Percentiles rank a stretch among this genome's conserved stretches.
Conservation (phyloP, 2,329 filamentous ascomycete genomes). For the Botryotinia calthae region DNA sequence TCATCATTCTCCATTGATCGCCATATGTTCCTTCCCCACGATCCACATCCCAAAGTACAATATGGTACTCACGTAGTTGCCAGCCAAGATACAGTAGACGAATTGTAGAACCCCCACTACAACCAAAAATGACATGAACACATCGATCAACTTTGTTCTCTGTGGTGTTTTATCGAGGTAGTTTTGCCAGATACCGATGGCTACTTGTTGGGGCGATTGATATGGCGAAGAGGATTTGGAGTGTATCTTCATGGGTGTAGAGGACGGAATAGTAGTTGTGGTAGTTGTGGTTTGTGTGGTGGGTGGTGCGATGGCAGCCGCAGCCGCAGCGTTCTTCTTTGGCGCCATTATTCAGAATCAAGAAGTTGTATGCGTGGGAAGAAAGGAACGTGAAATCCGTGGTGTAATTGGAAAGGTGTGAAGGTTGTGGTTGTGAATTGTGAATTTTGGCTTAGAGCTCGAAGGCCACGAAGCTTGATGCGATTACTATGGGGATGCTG, state of each 20-base stretch:
- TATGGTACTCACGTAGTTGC: slow-evolving; percentile 77
- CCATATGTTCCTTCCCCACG: slow-evolving; percentile 13
- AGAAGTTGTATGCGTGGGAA: background rate
- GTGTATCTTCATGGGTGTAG: slow-evolving; percentile 31
- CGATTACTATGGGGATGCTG: slow-evolving; percentile 5
- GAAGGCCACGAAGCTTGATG: slow-evolving; percentile 24
- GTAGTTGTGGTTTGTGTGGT: slow-evolving; percentile 23
- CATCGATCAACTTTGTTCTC: slow-evolving; percentile 86
- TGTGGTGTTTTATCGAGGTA: slow-evolving; percentile 82
- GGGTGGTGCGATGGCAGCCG: slow-evolving; percentile 28
- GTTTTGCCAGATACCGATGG: slow-evolving; percentile 68
- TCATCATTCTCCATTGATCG: background rate
- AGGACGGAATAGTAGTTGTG: slow-evolving; percentile 31
- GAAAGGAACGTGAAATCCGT: background rate
- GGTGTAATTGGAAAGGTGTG: slow-evolving; percentile 16
- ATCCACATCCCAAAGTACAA: background rate
- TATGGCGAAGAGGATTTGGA: slow-evolving; percentile 33
- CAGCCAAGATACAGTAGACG: slow-evolving; percentile 83
- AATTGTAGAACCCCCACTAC: slow-evolving; percentile 89
- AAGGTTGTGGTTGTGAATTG: slow-evolving; percentile 16
- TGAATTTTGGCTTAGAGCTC: slow-evolving; percentile 11
- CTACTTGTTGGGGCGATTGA: slow-evolving; percentile 51
- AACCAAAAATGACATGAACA: slow-evolving; percentile 85
- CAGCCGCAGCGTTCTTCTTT: slow-evolving; percentile 44
- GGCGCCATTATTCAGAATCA: slow-evolving; percentile 47